Percentiles rank a stretch among this genome's conserved stretches.
These are phyloP conservation scores for Aspergillus sp. DNA, from an alignment of 2,329 filamentous ascomycete species.

Conservation along the genomic window DNA sequence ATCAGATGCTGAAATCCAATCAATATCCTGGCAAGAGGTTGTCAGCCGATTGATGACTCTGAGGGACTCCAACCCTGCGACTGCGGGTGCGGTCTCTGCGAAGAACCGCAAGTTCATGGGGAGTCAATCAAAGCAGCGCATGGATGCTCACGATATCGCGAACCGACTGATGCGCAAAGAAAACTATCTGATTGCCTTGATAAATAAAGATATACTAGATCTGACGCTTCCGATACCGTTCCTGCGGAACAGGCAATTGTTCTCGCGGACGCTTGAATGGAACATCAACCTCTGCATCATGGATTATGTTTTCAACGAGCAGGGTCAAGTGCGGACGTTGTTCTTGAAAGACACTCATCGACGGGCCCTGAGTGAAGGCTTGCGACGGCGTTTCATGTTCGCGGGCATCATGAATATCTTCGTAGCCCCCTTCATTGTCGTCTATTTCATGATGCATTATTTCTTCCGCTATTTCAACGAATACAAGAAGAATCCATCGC, in stretches of 20 bases:
- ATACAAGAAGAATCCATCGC: constrained; percentile 89
- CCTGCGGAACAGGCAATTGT: constrained; percentile 73
- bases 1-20: constrained; percentile 84
- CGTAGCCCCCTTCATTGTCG: constrained; percentile 82
- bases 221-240: constrained; percentile 85
- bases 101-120: constrained; percentile 66
- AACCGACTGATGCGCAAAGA: constrained; percentile 95
- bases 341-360: constrained; percentile 84
- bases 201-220: constrained; percentile 95
- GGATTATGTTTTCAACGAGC: constrained; percentile 89
- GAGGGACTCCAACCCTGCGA: constrained; percentile 83
- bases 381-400: constrained; percentile 77
- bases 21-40: constrained; percentile 89
- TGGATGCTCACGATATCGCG: constrained; percentile 95
- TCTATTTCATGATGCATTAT: constrained; percentile 83
- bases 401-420: constrained; percentile 84
- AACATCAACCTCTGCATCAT: constrained; percentile 86
- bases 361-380: constrained; percentile 71
- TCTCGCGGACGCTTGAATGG: constrained; percentile 90
- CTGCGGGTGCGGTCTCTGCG: constrained; percentile 63
- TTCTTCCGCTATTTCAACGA: constrained; percentile 97
- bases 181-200: constrained; percentile 93
- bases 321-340: constrained; percentile 80
- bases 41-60: constrained; percentile 82
- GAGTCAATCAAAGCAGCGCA: constrained; percentile 85